Percentiles rank a stretch among this genome's conserved stretches.
Conservation (phyloP, 1,284 basidiomycete genomes). For the Cerioporus squamosus region DNA sequence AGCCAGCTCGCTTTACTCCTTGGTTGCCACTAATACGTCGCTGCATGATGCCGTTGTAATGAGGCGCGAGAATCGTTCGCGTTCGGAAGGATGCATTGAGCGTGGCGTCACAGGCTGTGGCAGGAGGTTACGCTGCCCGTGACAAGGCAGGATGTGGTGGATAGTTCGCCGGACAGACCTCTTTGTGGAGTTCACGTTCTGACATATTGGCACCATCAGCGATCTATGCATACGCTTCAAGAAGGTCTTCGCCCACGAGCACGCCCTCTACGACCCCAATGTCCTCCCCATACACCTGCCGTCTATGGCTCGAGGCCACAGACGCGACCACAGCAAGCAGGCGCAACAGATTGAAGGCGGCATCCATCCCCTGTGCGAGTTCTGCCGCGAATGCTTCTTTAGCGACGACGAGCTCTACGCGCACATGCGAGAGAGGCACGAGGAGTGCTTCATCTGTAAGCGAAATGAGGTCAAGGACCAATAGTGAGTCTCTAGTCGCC, state of each 20-base stretch:
- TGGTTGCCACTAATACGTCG: no score
- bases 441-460: slow-evolving; percentile 97
- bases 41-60: no score
- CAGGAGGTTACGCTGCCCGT: no score
- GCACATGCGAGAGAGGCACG: slow-evolving; percentile 94
- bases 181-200: no score
- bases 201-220: slow-evolving; percentile 41
- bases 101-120: no score
- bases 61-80: no score
- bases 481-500: slow-evolving; percentile 62
- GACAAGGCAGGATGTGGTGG: no score
- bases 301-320: slow-evolving; percentile 60
- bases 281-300: slow-evolving; percentile 82
- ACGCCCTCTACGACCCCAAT: slow-evolving; percentile 79
- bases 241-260: slow-evolving; percentile 97
- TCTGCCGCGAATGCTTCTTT: slow-evolving; percentile 92
- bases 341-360: slow-evolving; percentile 64
- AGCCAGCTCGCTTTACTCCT: no score
- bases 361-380: slow-evolving; percentile 86
- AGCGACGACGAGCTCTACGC: slow-evolving; percentile 90
- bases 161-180: no score
- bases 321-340: slow-evolving; percentile 39
- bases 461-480: slow-evolving; percentile 78
- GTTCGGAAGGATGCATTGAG: no score
- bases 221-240: slow-evolving; percentile 90